Percentiles rank a stretch among this genome's conserved stretches.
phyloP scores from a whole-genome alignment of 208 protist species.

The Perkinsela sp. region DNA sequence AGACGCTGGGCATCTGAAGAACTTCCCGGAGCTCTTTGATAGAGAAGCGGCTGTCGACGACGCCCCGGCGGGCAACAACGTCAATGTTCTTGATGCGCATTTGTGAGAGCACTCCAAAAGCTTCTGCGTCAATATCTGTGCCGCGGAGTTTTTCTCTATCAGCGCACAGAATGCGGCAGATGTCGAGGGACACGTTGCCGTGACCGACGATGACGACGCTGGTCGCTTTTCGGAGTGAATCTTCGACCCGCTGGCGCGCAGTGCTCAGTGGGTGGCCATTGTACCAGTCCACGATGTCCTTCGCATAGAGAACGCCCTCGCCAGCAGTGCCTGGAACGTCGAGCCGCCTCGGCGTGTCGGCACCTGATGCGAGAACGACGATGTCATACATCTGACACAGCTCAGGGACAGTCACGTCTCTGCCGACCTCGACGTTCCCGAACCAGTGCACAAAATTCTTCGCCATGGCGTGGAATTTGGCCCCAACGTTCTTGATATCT shows the following conservation, averaged over 20 bases:
- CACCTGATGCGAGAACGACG: slow-evolving; percentile 72
- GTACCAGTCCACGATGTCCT: slow-evolving; percentile 79
- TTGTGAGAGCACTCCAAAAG: slow-evolving; percentile 34
- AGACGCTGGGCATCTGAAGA: slow-evolving; percentile 22
- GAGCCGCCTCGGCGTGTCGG: slow-evolving; percentile 24
- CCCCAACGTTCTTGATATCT: slow-evolving; percentile 78
- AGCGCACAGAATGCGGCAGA: slow-evolving; percentile 48
- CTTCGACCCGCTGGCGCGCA: neutral
- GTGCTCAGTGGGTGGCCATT: slow-evolving; percentile 63
- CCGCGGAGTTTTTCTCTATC: slow-evolving; percentile 28
- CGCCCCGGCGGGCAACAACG: slow-evolving; percentile 57
- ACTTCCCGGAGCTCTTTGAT: slow-evolving; percentile 84
- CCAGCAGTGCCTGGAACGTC: slow-evolving; percentile 45
- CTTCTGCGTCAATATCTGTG: slow-evolving; percentile 66
- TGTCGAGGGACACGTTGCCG: slow-evolving; percentile 84
- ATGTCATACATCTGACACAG: slow-evolving; percentile 56
- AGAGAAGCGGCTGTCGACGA: slow-evolving; percentile 63
- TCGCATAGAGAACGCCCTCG: slow-evolving; percentile 32
- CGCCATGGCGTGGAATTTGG: slow-evolving; percentile 53
- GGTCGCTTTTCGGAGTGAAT: neutral
- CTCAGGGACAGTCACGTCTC: slow-evolving; percentile 21
- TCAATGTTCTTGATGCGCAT: slow-evolving; percentile 28
- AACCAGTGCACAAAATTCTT: slow-evolving; percentile 45
- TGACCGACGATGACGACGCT: slow-evolving; percentile 42
- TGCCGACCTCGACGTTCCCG: slow-evolving; percentile 68